Evolutionary conservation across 2,329 filamentous ascomycete genomes (phyloP).

Genomic region (Nectriaceae sp.): DNA sequence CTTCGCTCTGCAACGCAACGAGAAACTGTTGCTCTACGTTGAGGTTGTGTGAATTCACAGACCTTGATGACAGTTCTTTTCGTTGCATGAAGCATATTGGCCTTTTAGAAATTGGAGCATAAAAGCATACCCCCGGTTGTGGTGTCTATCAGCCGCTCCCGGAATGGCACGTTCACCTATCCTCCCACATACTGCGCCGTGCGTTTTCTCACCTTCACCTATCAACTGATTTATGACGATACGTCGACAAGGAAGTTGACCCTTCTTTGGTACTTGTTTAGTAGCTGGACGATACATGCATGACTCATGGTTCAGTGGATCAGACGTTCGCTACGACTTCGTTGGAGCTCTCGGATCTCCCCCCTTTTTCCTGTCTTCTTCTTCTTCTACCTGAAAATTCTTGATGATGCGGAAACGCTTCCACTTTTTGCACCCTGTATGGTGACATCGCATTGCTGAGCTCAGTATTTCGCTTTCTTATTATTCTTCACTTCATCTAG

Average conservation of each 20-base stretch:
- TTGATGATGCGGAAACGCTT: slow-evolving; percentile 16
- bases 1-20: slow-evolving; percentile 77
- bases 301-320: slow-evolving; percentile 24
- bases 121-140: slow-evolving; percentile 5
- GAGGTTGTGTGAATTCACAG: slow-evolving; percentile 46
- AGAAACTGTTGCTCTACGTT: slow-evolving; percentile 81
- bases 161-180: slow-evolving; percentile 9
- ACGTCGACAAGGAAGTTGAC: slow-evolving; percentile 28
- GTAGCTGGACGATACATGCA: slow-evolving; percentile 28
- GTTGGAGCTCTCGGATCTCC: slow-evolving; percentile 15
- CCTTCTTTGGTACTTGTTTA: slow-evolving; percentile 31
- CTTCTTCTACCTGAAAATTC: slow-evolving; percentile 16
- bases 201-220: slow-evolving; percentile 11
- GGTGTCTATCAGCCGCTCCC: slow-evolving; percentile 10
- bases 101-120: slow-evolving; percentile 1
- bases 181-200: slow-evolving; percentile 9
- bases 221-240: slow-evolving; percentile 22
- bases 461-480: slow-evolving; percentile 21
- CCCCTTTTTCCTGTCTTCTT: slow-evolving; percentile 6
- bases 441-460: slow-evolving; percentile 28
- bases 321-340: slow-evolving; percentile 24
- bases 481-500: slow-evolving; percentile 18
- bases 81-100: slow-evolving; percentile 12
- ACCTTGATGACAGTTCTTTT: slow-evolving; percentile 11
- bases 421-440: slow-evolving; percentile 9